Conservation (phyloP, 2,329 filamentous ascomycete genomes). For the Daldinia sp. region DNA sequence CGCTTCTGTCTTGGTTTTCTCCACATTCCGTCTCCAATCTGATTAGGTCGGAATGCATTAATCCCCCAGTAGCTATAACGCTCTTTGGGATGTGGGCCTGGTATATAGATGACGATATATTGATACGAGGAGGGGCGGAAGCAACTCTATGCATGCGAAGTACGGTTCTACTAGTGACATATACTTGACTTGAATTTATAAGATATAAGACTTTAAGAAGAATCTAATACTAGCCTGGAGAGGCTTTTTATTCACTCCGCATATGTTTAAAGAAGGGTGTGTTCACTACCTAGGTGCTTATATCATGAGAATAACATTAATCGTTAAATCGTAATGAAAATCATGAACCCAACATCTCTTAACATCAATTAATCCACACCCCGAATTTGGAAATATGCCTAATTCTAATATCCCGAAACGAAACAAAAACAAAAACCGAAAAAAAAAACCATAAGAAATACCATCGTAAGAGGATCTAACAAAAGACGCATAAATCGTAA, state of each 20-base stretch:
- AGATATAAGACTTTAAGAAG: too few species aligned
- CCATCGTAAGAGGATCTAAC: background rate
- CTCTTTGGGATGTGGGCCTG: background rate
- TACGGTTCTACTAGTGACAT: too few species aligned
- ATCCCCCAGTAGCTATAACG: background rate
- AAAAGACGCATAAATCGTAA: slow-evolving; percentile 8
- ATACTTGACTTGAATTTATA: too few species aligned
- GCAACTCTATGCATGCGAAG: too few species aligned
- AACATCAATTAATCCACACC: background rate
- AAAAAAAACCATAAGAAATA: background rate
- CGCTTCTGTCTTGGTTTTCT: slow-evolving; percentile 6
- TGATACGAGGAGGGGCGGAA: background rate
- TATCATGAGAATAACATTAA: background rate
- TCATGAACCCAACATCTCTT: background rate
- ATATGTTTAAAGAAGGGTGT: too few species aligned
- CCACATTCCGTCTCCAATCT: slow-evolving; percentile 12
- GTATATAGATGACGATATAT: background rate
- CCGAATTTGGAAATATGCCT: background rate
- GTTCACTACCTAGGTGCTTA: too few species aligned
- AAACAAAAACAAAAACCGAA: background rate
- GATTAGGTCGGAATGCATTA: background rate
- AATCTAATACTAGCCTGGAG: too few species aligned
- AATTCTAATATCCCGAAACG: background rate
- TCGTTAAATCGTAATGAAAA: background rate
- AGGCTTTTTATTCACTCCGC: too few species aligned